Base-by-base conservation (phyloP, 2,329 filamentous ascomycete species). In the Aureobasidium subglaciale region DNA sequence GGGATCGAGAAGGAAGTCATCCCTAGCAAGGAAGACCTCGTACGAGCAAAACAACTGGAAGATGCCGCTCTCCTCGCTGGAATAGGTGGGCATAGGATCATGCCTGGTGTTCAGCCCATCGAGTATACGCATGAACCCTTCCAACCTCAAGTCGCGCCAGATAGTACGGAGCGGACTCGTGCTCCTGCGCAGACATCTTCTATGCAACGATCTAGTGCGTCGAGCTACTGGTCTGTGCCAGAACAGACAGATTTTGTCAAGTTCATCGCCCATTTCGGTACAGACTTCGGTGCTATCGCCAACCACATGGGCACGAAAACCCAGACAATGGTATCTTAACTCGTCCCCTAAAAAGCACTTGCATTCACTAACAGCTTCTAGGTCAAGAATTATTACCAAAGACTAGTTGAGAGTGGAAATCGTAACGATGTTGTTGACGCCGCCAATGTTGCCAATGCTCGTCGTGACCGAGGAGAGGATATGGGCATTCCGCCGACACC, bases 151-250 rank as follows among this genome's bases (percentile, higher is more conserved):
- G 27, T 46, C 22, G 18, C 43, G 25, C 42, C 27, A 9, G 53
- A 59, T 41, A 18, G 22, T 24, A 25, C 41, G 25, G 58, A 59
- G 22, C 52, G 49, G 18, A 52, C 43, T 24, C 56, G 59, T 13
- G 35, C 42, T 9, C 41, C 56, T 25, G 29, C 49, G 2, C 50
- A 50, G 22, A 10, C 56, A 18, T 66, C n/a, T n/a, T n/a, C 32
- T 38, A 61, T 24, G 59, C 64, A 18, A 64, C 66, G 58, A 42
- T 61, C 64, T 25, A 63, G 63, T 38, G 64, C 68, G 13, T 90
- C 86, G 1, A 92, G 88, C 69, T 93, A 93, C 68, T 93, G 88
- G 88, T 92, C 88, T 64, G 88, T 92, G 20, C 86, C 86, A 1
- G 88, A 93, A 71, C 79, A 86, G 55, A 86, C 79, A 43, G 88